phyloP scores from a whole-genome alignment of 1,139 yeast species.

The Yamadazyma triangularis region DNA sequence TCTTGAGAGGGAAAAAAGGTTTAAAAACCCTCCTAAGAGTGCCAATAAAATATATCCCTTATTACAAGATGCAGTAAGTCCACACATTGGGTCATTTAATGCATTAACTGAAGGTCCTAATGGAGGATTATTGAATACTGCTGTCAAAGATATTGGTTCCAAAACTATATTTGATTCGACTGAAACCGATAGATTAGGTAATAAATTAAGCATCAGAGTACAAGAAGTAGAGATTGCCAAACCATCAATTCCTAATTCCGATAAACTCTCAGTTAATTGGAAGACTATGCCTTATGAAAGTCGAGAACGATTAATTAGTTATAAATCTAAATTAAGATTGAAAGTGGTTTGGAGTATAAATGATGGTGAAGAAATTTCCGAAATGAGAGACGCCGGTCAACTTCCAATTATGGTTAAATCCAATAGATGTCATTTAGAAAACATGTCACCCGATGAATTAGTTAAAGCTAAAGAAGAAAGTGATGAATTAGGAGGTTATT shows the following conservation, averaged over 20 bases:
- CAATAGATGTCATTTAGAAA: conserved; percentile 87
- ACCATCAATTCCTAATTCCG: conserved; percentile 71
- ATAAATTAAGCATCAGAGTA: conserved; percentile 73
- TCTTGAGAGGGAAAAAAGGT: conserved; percentile 80
- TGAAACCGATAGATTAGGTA: conserved; percentile 60
- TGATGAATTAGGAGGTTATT: conserved; percentile 96
- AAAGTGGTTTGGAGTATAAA: conserved; percentile 84
- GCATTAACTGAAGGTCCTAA: conserved; percentile 85
- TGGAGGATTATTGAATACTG: conserved; percentile 82
- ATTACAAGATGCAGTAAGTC: conserved; percentile 82
- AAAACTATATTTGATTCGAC: conserved; percentile 76
- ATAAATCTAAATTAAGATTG: conserved; percentile 69
- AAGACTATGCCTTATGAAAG: conserved; percentile 84
- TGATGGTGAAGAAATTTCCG: conserved; percentile 76
- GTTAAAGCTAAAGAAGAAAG: conserved; percentile 82
- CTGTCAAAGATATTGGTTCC: conserved; percentile 83
- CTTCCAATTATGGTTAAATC: conserved; percentile 88
- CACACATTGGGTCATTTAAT: conserved; percentile 94
- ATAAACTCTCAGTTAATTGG: conserved; percentile 76
- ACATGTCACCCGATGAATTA: conserved; percentile 74
- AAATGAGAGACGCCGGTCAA: conserved; percentile 87
- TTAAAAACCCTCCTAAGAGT: conserved; percentile 85
- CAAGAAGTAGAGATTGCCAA: conserved; percentile 84
- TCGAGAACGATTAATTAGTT: conserved; percentile 81
- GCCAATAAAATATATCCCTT: conserved; percentile 70